These are phyloP conservation scores for Biscutella laevigata DNA, from an alignment of 441 rosid species.

Conservation along the genomic window DNA sequence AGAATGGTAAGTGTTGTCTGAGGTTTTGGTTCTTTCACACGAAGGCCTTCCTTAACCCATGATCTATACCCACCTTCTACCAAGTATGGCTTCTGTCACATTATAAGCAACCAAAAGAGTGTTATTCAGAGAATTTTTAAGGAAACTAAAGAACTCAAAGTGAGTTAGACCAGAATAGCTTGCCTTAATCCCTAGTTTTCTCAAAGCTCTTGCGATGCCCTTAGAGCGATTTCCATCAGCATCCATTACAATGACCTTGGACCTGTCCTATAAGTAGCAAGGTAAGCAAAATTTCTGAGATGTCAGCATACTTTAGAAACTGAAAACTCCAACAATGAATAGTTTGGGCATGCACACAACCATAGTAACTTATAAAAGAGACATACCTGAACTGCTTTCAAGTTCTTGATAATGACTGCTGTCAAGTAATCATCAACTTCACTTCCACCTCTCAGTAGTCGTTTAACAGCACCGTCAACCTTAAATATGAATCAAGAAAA, in stretches of 20 bases:
- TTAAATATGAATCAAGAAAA: slow-evolving; percentile 29
- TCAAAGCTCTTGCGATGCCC: slow-evolving; percentile 87
- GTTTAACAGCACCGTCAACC: slow-evolving; percentile 53
- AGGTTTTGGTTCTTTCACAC: slow-evolving; percentile 70
- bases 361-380: slow-evolving; percentile 6
- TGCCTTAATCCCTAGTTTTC: slow-evolving; percentile 78
- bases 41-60: slow-evolving; percentile 73
- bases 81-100: slow-evolving; percentile 62
- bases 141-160: background rate
- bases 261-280: slow-evolving; percentile 82
- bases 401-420: slow-evolving; percentile 69
- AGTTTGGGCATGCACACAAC: slow-evolving; percentile 2
- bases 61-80: slow-evolving; percentile 83
- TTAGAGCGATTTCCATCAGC: slow-evolving; percentile 78
- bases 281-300: slow-evolving; percentile 29
- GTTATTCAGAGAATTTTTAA: background rate
- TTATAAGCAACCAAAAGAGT: slow-evolving; percentile 13
- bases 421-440: slow-evolving; percentile 59
- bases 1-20: slow-evolving; percentile 72
- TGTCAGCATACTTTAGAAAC: slow-evolving; percentile 15
- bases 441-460: slow-evolving; percentile 58
- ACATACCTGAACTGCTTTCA: slow-evolving; percentile 65
- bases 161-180: slow-evolving; percentile 19
- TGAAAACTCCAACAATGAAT: background rate
- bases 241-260: slow-evolving; percentile 89